Percentiles rank a stretch among this genome's conserved stretches.
Evolutionary conservation across 2,329 filamentous ascomycete species (phyloP).

Genomic region (Colletotrichum horii): DNA sequence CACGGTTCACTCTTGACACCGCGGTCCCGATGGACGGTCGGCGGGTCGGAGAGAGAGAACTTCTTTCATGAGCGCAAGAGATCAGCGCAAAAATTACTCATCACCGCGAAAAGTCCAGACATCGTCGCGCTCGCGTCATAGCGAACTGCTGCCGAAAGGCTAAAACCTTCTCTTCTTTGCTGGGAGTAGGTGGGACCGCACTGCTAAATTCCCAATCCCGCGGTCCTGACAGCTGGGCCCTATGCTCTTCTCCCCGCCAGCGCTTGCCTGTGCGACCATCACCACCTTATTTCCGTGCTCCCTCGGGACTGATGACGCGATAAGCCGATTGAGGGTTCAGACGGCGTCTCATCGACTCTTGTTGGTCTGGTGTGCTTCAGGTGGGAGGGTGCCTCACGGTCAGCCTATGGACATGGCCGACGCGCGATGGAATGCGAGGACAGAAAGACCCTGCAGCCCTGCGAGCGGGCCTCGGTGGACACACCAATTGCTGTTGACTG

Average conservation of each 20-base stretch:
- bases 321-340: background rate
- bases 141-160: background rate
- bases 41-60: background rate
- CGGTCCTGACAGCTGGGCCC: background rate
- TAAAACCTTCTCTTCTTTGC: background rate
- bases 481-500: background rate
- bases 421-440: background rate
- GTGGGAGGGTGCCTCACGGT: background rate
- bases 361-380: background rate
- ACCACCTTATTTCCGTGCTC: background rate
- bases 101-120: background rate
- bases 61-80: background rate
- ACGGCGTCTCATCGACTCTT: background rate
- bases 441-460: background rate
- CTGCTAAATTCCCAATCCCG: background rate
- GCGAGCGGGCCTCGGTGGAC: background rate
- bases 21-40: constrained; percentile 1
- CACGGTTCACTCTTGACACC: constrained; percentile 9
- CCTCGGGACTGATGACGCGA: background rate
- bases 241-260: background rate
- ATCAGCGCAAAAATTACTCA: background rate
- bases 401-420: constrained; percentile 3
- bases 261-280: background rate
- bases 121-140: background rate
- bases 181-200: background rate